Evolutionary conservation across 2,329 filamentous ascomycete genomes (phyloP).

Genomic region (Blastomyces emzantsi): DNA sequence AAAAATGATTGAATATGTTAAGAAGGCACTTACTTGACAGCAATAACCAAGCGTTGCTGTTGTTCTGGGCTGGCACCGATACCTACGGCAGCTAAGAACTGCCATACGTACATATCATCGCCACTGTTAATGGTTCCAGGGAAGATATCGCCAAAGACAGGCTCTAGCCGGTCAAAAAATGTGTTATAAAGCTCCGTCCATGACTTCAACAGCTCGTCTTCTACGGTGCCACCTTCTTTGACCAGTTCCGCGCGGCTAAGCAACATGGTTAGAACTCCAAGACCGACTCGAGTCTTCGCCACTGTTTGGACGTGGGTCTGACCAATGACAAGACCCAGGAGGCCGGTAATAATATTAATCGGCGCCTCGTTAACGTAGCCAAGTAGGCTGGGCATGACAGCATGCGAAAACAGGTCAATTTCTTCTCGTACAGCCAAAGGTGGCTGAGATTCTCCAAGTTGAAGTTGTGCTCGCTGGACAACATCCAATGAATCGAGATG

Average conservation of each 20-base stretch:
- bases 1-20: background rate
- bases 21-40: conserved; percentile 59
- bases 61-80: conserved; percentile 90
- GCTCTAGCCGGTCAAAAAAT: conserved; percentile 81
- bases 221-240: conserved; percentile 66
- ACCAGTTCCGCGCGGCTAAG: conserved; percentile 88
- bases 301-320: conserved; percentile 78
- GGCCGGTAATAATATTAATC: conserved; percentile 80
- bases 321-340: conserved; percentile 73
- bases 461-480: conserved; percentile 68
- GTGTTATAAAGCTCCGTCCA: conserved; percentile 78
- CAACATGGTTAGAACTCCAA: conserved; percentile 86
- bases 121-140: conserved; percentile 81
- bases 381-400: conserved; percentile 84
- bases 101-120: conserved; percentile 96
- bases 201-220: conserved; percentile 66
- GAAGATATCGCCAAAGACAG: conserved; percentile 76
- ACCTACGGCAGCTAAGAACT: conserved; percentile 90
- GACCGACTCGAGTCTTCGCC: conserved; percentile 75
- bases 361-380: conserved; percentile 85
- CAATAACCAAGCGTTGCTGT: conserved; percentile 86
- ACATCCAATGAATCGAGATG: conserved; percentile 91
- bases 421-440: conserved; percentile 75
- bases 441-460: conserved; percentile 61
- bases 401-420: conserved; percentile 78